A percentile compares a stretch with the other conserved stretches of the same genome.
phyloP scores from a whole-genome alignment of 768 basidiomycete genomes.

The Termitomyces sp. region DNA sequence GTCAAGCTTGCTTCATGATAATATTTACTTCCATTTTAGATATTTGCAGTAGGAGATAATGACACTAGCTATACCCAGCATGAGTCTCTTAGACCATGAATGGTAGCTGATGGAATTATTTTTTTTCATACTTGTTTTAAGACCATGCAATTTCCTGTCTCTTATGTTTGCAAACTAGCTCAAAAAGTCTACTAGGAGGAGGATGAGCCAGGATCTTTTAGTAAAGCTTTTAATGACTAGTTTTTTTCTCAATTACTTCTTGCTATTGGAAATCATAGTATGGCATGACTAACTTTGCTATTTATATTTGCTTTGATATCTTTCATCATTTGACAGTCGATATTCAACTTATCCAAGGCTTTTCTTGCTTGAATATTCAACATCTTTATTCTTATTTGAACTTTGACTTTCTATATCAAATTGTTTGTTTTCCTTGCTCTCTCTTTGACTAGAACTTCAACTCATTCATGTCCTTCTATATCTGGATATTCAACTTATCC shows the following conservation, averaged over 20 bases:
- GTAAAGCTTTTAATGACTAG: background rate
- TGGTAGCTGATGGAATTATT: background rate
- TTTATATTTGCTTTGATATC: too few relatives aligned
- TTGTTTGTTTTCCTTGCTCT: too few relatives aligned
- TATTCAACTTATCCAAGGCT: too few relatives aligned
- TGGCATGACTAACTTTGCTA: background rate
- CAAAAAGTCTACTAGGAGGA: background rate
- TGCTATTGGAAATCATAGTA: background rate
- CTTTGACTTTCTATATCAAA: too few relatives aligned
- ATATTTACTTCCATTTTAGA: too few relatives aligned
- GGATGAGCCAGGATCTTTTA: background rate
- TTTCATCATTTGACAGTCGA: too few relatives aligned
- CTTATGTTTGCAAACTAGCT: background rate
- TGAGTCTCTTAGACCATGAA: background rate
- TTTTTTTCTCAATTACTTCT: background rate
- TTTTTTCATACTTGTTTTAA: background rate
- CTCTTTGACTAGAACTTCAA: too few relatives aligned
- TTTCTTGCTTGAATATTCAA: too few relatives aligned
- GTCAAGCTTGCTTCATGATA: too few relatives aligned
- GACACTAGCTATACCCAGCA: background rate
- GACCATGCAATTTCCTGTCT: background rate
- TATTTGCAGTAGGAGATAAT: background rate
- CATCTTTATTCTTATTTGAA: too few relatives aligned
- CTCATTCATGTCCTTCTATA: too few relatives aligned
- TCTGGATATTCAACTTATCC: too few relatives aligned